These are phyloP conservation scores for Boletus reticulatus DNA, from an alignment of 768 basidiomycete species.

Conservation along the genomic window DNA sequence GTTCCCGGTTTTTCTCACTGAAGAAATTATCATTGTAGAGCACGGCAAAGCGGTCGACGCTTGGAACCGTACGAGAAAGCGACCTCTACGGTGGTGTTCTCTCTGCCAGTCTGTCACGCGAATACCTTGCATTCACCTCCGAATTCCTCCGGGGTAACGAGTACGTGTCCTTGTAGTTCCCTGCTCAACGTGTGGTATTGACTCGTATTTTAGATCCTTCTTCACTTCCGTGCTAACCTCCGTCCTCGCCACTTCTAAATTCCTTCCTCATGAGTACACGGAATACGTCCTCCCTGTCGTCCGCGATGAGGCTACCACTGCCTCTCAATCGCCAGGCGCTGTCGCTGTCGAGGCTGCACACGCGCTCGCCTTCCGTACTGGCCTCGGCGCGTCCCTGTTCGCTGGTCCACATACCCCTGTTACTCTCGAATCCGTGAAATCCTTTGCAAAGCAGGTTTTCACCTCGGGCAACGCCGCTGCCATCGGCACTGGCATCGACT, in stretches of 20 bases:
- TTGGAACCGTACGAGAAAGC: slow-evolving; percentile 88
- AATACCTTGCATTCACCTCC: slow-evolving; percentile 90
- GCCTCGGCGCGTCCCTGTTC: slow-evolving; percentile 90
- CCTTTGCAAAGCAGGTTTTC: slow-evolving; percentile 73
- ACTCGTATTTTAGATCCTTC: slow-evolving; percentile 54
- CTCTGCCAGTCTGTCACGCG: slow-evolving; percentile 78
- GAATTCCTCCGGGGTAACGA: slow-evolving; percentile 96
- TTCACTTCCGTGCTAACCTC: slow-evolving; percentile 90
- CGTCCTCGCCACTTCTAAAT: slow-evolving; percentile 80
- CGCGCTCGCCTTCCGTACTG: slow-evolving; percentile 86
- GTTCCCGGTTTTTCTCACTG: background rate
- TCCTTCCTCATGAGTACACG: slow-evolving; percentile 71
- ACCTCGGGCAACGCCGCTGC: slow-evolving; percentile 79
- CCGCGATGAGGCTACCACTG: slow-evolving; percentile 64
- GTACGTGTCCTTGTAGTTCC: slow-evolving; percentile 52
- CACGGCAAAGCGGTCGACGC: slow-evolving; percentile 79
- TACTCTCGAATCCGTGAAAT: slow-evolving; percentile 66
- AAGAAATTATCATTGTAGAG: slow-evolving; percentile 56
- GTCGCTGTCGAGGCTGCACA: slow-evolving; percentile 88
- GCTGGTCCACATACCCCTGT: slow-evolving; percentile 67
- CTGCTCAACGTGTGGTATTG: background rate
- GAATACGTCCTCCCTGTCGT: slow-evolving; percentile 74
- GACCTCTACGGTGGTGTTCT: slow-evolving; percentile 93
- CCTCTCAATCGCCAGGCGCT: slow-evolving; percentile 56
- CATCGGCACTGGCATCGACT: slow-evolving; percentile 83